Evolutionary conservation across 257 asterid species (phyloP), one percentile per base, ranked within the genome.

Genomic region (Penstemon davidsonii): DNA sequence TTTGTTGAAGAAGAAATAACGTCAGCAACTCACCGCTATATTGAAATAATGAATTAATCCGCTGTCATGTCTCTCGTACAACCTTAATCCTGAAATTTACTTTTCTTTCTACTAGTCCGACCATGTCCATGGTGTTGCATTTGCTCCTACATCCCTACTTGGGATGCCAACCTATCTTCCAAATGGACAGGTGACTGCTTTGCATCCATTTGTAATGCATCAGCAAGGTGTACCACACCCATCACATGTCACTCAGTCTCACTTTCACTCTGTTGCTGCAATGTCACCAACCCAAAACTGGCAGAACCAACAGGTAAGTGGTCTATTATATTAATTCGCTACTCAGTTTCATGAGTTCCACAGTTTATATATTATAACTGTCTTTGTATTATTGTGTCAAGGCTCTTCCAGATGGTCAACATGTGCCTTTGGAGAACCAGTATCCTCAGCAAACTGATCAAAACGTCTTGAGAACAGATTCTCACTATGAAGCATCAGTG

Each of bases 191-290:
- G 77, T 87, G 80, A 55, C 95, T 44, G 86, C 95, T 43, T 49
- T 91, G 81, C 95, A 89, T 81, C 91, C 96, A 66, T 88, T 78
- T 78, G 76, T 87, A 49, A 76, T 91, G 87, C 97, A 88, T 69
- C 95, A 87, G 63, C 97, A 84, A 74, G 95, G 92, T 13, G 76
- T 85, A 25, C 84, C 91, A 4, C 91, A 83, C 76, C 79, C 88
- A 44, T 75, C 95, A 36, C 86, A 80, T 44, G 73, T 70, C 8
- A 64, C 82, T 51, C 91, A 88, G 53, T 76, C 90, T 75, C 92
- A 81, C 68, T 84, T 81, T 68, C 79, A 77, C 55, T 58, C 90
- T 0, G 68, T 73, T 53, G 77, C 96, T 40, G 76, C 86, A 38
- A 66, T 85, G 71, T 60, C 93, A 4, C 64, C 91, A 55, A 61